Percentiles rank a stretch among this genome's conserved stretches.
phyloP scores from a whole-genome alignment of 305 asterid species.

The Plantago coronopus region DNA sequence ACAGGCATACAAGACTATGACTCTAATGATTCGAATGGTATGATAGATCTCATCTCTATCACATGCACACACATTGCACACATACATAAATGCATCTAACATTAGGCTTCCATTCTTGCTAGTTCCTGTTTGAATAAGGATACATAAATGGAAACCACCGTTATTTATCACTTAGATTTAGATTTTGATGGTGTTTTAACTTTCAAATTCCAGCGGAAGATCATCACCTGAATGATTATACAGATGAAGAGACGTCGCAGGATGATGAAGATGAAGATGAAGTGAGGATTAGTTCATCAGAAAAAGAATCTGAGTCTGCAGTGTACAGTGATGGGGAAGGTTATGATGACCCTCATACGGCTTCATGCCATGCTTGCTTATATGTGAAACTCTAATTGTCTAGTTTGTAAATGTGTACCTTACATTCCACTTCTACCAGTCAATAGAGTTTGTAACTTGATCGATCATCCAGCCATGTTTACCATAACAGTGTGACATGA shows the following conservation, averaged over 20 bases:
- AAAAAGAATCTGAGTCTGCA: conserved; percentile 42
- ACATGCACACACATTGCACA: not conserved
- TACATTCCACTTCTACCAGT: too few species aligned
- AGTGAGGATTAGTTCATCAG: conserved; percentile 35
- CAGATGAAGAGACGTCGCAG: conserved; percentile 56
- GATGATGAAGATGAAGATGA: conserved; percentile 55
- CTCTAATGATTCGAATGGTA: conserved; percentile 88
- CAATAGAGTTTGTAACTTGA: too few species aligned
- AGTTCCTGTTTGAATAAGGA: not conserved
- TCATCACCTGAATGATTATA: conserved; percentile 79
- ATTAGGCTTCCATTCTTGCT: too few species aligned
- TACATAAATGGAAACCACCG: not conserved
- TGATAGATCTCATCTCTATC: conserved; percentile 10
- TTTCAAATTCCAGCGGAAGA: conserved; percentile 59
- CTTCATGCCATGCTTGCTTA: too few species aligned
- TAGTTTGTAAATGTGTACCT: too few species aligned
- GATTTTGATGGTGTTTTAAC: not conserved
- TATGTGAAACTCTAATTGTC: too few species aligned
- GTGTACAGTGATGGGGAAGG: conserved; percentile 29
- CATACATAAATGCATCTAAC: not conserved
- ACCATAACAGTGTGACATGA: too few species aligned
- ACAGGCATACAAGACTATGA: too few species aligned
- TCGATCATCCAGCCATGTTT: too few species aligned
- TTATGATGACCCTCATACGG: too few species aligned
- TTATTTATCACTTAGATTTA: not conserved